These are phyloP conservation scores for Didymella glomerata DNA, from an alignment of 2,329 filamentous ascomycete genomes.

Conservation along the genomic window DNA sequence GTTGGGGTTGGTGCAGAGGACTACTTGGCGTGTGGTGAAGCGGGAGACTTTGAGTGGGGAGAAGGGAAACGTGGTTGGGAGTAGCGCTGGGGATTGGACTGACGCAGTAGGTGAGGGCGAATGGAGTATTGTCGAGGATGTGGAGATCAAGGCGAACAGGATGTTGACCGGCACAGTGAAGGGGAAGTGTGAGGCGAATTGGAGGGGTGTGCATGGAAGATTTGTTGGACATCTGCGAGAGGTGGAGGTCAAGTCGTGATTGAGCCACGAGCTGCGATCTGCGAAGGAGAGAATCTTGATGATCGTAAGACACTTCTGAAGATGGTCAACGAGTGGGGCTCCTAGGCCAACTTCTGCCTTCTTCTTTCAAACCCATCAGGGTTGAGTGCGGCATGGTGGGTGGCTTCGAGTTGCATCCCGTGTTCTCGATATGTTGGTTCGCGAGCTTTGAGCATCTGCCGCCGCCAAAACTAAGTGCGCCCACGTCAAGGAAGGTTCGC, in stretches of 20 bases:
- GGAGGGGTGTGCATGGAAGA: conserved; percentile 43
- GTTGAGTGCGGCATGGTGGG: too few species aligned
- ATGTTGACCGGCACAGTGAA: conserved; percentile 48
- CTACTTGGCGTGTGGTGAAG: conserved; percentile 43
- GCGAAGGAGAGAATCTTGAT: too few species aligned
- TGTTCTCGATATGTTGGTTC: too few species aligned
- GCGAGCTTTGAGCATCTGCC: too few species aligned
- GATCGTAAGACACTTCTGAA: too few species aligned
- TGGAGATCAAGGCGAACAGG: conserved; percentile 47
- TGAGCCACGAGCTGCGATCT: too few species aligned
- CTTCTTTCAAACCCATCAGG: too few species aligned
- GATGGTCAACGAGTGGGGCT: too few species aligned
- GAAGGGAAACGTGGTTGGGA: conserved; percentile 9
- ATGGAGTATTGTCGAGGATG: conserved; percentile 49
- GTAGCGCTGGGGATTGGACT: conserved; percentile 35
- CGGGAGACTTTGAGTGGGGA: conserved; percentile 26
- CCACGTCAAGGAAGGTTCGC: too few species aligned
- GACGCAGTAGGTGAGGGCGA: conserved; percentile 11
- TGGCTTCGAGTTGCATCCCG: too few species aligned
- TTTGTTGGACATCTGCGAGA: conserved; percentile 40
- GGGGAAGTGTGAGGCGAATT: conserved; percentile 50
- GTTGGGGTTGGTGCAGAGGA: conserved; percentile 45
- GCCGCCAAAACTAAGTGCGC: too few species aligned
- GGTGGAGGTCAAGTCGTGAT: background rate
- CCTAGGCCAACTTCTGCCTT: too few species aligned